Evolutionary conservation across 768 basidiomycete genomes (phyloP), one percentile per base, ranked within the genome.

Genomic region (Boletus patriciae): DNA sequence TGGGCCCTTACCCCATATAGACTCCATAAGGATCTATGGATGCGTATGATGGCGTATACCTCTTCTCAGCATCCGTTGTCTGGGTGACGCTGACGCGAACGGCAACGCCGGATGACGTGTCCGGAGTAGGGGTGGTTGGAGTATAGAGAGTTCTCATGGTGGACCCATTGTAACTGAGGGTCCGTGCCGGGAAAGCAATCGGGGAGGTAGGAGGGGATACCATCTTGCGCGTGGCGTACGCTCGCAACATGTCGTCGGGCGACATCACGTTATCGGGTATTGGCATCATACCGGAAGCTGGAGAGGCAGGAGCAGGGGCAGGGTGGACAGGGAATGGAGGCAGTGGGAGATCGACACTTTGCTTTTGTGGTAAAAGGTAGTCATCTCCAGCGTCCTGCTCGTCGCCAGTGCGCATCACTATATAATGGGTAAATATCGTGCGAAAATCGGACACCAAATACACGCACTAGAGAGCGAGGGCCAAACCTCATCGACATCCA

Each of bases 221-320:
- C 15, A 69, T 64, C 44, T 70, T 73, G 59, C 80, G 76, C 27
- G 76, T 80, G 6, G 88, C 88, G 57, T 89, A 90, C 1, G 86
- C 86, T 37, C 86, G 83, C 44, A 91, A 76, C 85, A 91, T 87
- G 25, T 83, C 89, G 66, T 92, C 90, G 4, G 89, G 89, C 1
- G 79, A 78, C 80, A 81, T 81, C 46, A 73, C 61, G 34, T 62
- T 75, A 2, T 71, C 76, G 25, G 78, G 75, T 64, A 75, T 62
- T 3, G 78, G 63, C 61, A 75, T 74, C 75, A 79, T 79, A 45
- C 69, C 58, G 46, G 54, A 49, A 44, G 75, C 55, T 40, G 54
- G 80, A 25, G 81, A 77, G 46, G 69, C 55, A 45, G 76, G 60
- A 3, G 54, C 55, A 45, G 69, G 53, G 3, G 58, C 59, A 46